Conservation (phyloP, 2,329 filamentous ascomycete genomes). For the Metarhizium sp. region DNA sequence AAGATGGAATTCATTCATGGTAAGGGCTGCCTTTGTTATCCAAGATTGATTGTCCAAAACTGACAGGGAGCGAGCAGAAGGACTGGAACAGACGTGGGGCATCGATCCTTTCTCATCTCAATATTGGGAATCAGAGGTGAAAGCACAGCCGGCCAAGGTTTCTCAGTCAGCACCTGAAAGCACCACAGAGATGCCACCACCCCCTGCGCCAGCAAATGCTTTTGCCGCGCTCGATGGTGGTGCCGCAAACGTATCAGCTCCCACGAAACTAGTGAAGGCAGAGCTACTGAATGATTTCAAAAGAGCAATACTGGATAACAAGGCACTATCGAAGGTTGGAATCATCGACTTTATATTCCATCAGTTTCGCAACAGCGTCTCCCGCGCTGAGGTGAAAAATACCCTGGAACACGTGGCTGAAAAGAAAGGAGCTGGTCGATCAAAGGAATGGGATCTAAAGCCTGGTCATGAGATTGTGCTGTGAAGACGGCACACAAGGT, state of each 20-base stretch:
- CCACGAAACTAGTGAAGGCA: slow-evolving; percentile 24
- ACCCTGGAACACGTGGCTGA: slow-evolving; percentile 31
- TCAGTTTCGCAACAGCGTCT: slow-evolving; percentile 26
- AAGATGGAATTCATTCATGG: slow-evolving; percentile 67
- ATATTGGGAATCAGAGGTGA: slow-evolving; percentile 59
- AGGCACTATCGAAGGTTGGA: slow-evolving; percentile 29
- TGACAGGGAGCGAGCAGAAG: slow-evolving; percentile 22
- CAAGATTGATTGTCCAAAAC: background rate
- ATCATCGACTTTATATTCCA: slow-evolving; percentile 31
- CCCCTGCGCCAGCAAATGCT: slow-evolving; percentile 24
- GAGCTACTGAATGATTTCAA: slow-evolving; percentile 33
- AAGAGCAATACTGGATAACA: slow-evolving; percentile 30
- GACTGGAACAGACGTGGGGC: slow-evolving; percentile 36
- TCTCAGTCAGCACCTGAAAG: slow-evolving; percentile 8
- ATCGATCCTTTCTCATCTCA: slow-evolving; percentile 79
- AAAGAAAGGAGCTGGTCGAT: slow-evolving; percentile 26
- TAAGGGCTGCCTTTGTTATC: slow-evolving; percentile 27
- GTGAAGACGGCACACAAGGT: slow-evolving; percentile 8
- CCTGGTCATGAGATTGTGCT: slow-evolving; percentile 26
- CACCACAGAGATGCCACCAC: slow-evolving; percentile 21
- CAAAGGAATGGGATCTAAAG: slow-evolving; percentile 30
- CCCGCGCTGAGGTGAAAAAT: slow-evolving; percentile 31
- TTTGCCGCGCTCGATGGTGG: slow-evolving; percentile 24
- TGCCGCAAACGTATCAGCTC: slow-evolving; percentile 7
- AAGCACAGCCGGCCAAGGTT: slow-evolving; percentile 15